Evolutionary conservation across 1,284 basidiomycete genomes (phyloP), one percentile per base, ranked within the genome.

Genomic region (Microbotryum saponariae): DNA sequence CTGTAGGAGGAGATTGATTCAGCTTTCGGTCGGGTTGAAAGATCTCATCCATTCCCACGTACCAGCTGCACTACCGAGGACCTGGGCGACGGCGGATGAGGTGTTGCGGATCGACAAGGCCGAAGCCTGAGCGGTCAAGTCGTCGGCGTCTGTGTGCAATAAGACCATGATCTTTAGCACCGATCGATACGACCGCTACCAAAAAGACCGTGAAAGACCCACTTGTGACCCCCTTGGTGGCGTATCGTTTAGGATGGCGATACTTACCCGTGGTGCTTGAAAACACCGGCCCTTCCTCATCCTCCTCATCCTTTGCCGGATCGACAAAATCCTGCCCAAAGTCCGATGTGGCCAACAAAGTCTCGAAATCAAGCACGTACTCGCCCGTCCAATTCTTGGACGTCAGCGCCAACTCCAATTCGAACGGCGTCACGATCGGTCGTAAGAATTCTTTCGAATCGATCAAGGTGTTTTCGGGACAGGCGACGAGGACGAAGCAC

Each of bases 371-470:
- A 4, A 93, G 79, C 10, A 88, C 81, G 71, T 96, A 94, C 59
- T 82, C 80, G 0, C 90, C 88, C 1, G 82, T 85, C 91, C 90
- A 94, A 42, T 45, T 69, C 63, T 58, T 73, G 59, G 33, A 68
- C 14, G 70, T 72, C 33, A 98, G 79, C 0, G 93, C 91, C 4
- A 96, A 77, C 70, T 88, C 83, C 48, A 97, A 80, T 74, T 98
- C 96, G 74, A 85, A 97, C 0, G 96, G 96, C 1, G 94, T 97
- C 27, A 98, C 82, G 57, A 99, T 94, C 0, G 94, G 93, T 23
- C 84, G 79, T 59, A 87, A 80, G 73, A 93, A 98, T 27, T 97
- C 93, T 78, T 87, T 89, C 0, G 87, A 81, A 54, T 96, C 90
- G 20, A 96, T 82, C 46, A 97, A 75, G 55, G 88, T 91, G 70